Evolutionary conservation across 2,329 filamentous ascomycete genomes (phyloP).

Genomic region (Diaporthe capsici): DNA sequence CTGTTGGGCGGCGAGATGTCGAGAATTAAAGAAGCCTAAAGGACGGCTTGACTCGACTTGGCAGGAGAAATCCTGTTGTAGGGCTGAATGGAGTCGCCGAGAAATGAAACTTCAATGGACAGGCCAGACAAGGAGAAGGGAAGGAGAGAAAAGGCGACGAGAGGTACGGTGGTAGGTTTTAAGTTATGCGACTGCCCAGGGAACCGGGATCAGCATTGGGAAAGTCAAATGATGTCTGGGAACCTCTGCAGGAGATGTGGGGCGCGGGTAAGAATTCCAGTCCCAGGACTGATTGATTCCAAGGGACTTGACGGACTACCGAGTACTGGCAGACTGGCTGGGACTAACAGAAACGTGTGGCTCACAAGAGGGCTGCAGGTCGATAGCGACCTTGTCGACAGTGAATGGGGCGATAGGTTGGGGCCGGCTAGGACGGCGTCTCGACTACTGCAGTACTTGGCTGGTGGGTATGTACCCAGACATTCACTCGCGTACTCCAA

Average conservation of each 20-base stretch:
- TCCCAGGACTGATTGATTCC: not conserved
- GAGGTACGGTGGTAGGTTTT: slow-evolving; percentile 32
- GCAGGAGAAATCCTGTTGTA: not conserved
- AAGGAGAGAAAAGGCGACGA: slow-evolving; percentile 15
- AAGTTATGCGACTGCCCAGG: slow-evolving; percentile 32
- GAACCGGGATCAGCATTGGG: slow-evolving; percentile 22
- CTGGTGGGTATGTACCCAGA: not conserved
- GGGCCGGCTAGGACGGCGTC: slow-evolving; percentile 26
- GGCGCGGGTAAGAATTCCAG: slow-evolving; percentile 16
- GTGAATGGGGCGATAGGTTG: not conserved
- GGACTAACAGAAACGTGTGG: slow-evolving; percentile 34
- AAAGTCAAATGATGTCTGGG: slow-evolving; percentile 29
- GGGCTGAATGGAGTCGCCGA: slow-evolving; percentile 32
- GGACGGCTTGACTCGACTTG: slow-evolving; percentile 31
- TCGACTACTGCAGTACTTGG: slow-evolving; percentile 10
- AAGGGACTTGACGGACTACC: not conserved
- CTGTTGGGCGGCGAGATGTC: slow-evolving; percentile 36
- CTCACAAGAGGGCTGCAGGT: slow-evolving; percentile 11
- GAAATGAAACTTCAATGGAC: slow-evolving; percentile 31
- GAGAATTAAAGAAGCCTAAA: not conserved
- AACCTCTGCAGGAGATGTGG: slow-evolving; percentile 14
- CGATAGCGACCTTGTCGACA: slow-evolving; percentile 13
- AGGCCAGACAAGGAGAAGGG: slow-evolving; percentile 32
- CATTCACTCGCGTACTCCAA: not conserved
- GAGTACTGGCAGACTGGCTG: not conserved